Conservation (phyloP, 1,139 yeast genomes). For the Zhuliangozyma blackwelliae region DNA sequence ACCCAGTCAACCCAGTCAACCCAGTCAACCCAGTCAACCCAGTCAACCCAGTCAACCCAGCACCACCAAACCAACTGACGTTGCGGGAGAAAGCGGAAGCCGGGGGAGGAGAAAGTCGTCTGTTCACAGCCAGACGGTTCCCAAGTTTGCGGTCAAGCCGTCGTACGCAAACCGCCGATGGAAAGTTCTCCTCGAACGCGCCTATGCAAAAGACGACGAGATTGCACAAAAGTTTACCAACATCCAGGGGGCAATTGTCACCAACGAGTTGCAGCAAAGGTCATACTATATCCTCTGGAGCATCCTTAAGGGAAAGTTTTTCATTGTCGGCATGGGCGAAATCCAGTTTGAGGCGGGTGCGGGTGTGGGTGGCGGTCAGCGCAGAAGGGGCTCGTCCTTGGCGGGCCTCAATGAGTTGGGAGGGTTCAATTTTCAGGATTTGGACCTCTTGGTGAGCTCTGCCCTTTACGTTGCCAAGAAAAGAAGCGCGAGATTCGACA, state of each 20-base stretch:
- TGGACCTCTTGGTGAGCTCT: conserved; percentile 31
- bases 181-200: conserved; percentile 8
- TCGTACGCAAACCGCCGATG: conserved; percentile 12
- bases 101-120: conserved; percentile 24
- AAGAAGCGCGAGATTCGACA: conserved; percentile 13
- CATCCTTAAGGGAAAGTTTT: conserved; percentile 17
- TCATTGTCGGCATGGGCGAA: conserved; percentile 36
- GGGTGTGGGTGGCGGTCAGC: conserved; percentile 14
- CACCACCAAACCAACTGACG: not conserved
- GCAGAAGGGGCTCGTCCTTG: conserved; percentile 36
- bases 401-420: conserved; percentile 39
- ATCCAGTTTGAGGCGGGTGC: conserved; percentile 15
- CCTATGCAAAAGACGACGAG: conserved; percentile 7
- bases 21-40: no score
- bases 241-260: conserved; percentile 36
- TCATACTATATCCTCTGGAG: conserved; percentile 37
- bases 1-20: no score
- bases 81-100: not conserved
- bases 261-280: conserved; percentile 37
- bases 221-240: conserved; percentile 14
- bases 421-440: conserved; percentile 40
- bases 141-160: conserved; percentile 36
- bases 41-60: not conserved
- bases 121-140: conserved; percentile 18
- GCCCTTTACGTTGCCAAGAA: conserved; percentile 29